Percentiles rank a stretch among this genome's conserved stretches.
Conservation (phyloP, 2,329 filamentous ascomycete species). For the Alternaria postmessia region DNA sequence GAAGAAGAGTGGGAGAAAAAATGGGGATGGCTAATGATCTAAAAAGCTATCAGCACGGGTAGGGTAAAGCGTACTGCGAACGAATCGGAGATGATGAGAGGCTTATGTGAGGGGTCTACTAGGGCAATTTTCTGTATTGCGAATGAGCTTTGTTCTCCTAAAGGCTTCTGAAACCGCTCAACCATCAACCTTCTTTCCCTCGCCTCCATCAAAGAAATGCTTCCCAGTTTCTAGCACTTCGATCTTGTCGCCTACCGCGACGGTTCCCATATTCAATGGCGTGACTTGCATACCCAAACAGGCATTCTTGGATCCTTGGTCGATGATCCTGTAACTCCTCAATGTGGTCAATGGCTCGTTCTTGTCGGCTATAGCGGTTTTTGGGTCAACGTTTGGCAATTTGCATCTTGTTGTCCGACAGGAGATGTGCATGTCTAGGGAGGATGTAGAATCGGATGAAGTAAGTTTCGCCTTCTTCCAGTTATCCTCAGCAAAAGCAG, state of each 20-base stretch:
- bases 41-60: not conserved
- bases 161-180: not conserved
- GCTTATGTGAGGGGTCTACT: not conserved
- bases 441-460: slow-evolving; percentile 7
- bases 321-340: slow-evolving; percentile 66
- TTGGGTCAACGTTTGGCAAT: slow-evolving; percentile 73
- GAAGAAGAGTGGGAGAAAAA: slow-evolving; percentile 45
- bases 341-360: slow-evolving; percentile 67
- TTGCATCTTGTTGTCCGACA: slow-evolving; percentile 75
- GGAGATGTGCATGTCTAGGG: slow-evolving; percentile 60
- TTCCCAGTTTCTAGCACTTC: slow-evolving; percentile 44
- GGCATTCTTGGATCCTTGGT: slow-evolving; percentile 66
- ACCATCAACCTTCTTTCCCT: slow-evolving; percentile 18
- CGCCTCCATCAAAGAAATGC: slow-evolving; percentile 39
- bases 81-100: not conserved
- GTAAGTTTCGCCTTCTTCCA: slow-evolving; percentile 66
- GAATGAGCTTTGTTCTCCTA: not conserved
- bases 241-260: slow-evolving; percentile 45
- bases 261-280: slow-evolving; percentile 52
- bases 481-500: slow-evolving; percentile 72
- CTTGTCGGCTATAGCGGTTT: slow-evolving; percentile 63
- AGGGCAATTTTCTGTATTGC: not conserved
- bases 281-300: slow-evolving; percentile 73
- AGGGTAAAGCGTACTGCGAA: not conserved
- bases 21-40: slow-evolving; percentile 43